Percentiles rank a stretch among this genome's conserved stretches.
Conservation (phyloP, 257 asterid genomes). For the Jacaranda mimosifolia region DNA sequence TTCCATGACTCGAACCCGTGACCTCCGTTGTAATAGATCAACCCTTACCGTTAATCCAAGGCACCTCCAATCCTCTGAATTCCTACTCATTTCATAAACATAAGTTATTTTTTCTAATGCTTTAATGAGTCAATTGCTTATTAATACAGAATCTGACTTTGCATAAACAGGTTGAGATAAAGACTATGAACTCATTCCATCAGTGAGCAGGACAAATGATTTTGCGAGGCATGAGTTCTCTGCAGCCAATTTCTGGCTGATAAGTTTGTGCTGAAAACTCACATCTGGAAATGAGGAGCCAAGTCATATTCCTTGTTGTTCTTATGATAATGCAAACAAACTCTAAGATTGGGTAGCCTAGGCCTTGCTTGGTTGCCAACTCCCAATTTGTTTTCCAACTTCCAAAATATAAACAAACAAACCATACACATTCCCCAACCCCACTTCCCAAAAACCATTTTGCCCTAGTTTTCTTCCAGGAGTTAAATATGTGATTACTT, state of each 20-base stretch:
- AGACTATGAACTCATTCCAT: background rate
- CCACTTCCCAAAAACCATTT: too few relatives aligned
- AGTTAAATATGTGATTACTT: background rate
- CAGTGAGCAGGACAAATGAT: slow-evolving; percentile 2
- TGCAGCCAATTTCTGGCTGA: background rate
- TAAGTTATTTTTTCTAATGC: background rate
- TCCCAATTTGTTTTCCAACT: too few relatives aligned
- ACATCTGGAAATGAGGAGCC: background rate
- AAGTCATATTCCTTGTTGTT: background rate
- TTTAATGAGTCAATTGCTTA: background rate
- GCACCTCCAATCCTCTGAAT: background rate
- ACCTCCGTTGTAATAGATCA: background rate
- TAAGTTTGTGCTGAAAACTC: background rate
- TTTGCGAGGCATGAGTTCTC: background rate
- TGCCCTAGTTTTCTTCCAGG: too few relatives aligned
- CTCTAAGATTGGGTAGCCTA: background rate
- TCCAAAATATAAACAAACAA: too few relatives aligned
- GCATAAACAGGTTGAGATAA: slow-evolving; percentile 1
- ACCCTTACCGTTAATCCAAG: background rate
- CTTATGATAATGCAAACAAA: background rate
- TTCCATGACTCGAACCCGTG: background rate
- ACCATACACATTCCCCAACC: too few relatives aligned
- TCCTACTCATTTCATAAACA: background rate
- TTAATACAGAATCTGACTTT: background rate
- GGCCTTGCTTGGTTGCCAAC: too few relatives aligned